phyloP scores from a whole-genome alignment of 1,284 basidiomycete species.

The Irpex lacteus region DNA sequence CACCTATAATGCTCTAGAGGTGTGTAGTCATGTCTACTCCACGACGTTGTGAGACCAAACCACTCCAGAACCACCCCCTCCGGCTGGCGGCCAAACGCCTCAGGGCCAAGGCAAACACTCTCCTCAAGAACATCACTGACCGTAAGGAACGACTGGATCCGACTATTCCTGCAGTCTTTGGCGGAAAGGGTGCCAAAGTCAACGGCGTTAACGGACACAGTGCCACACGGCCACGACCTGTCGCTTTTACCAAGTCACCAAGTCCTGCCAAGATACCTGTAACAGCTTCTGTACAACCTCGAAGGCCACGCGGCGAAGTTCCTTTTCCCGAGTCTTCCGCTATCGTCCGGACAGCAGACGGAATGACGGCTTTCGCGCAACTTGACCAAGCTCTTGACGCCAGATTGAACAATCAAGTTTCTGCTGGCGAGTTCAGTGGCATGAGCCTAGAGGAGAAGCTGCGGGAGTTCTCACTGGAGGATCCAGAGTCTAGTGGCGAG shows the following conservation, averaged over 20 bases:
- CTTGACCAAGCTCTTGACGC: slow-evolving; percentile 49
- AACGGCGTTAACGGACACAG: slow-evolving; percentile 35
- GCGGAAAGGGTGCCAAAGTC: slow-evolving; percentile 25
- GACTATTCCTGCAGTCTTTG: slow-evolving; percentile 50
- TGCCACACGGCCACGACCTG: slow-evolving; percentile 19
- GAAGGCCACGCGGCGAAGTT: slow-evolving; percentile 31
- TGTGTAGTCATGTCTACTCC: slow-evolving; percentile 25
- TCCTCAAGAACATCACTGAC: slow-evolving; percentile 88
- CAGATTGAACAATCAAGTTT: slow-evolving; percentile 11
- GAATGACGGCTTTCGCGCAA: slow-evolving; percentile 65
- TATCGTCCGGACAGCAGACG: slow-evolving; percentile 72
- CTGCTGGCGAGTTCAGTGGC: slow-evolving; percentile 10
- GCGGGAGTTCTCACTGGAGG: slow-evolving; percentile 36
- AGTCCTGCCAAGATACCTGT: slow-evolving; percentile 23
- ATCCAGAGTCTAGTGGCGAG: slow-evolving; percentile 40
- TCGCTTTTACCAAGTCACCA: slow-evolving; percentile 24
- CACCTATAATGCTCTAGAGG: slow-evolving; percentile 88
- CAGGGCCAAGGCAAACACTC: slow-evolving; percentile 74
- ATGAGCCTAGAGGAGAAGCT: slow-evolving; percentile 34
- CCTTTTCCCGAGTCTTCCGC: slow-evolving; percentile 68
- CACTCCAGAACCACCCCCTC: slow-evolving; percentile 68
- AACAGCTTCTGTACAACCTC: slow-evolving; percentile 14
- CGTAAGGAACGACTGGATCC: slow-evolving; percentile 76
- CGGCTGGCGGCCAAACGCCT: slow-evolving; percentile 77
- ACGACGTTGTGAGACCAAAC: not conserved